Conservation (phyloP, 371 early-diverging fungal genomes). For the Basidiobolus meristosporus region DNA sequence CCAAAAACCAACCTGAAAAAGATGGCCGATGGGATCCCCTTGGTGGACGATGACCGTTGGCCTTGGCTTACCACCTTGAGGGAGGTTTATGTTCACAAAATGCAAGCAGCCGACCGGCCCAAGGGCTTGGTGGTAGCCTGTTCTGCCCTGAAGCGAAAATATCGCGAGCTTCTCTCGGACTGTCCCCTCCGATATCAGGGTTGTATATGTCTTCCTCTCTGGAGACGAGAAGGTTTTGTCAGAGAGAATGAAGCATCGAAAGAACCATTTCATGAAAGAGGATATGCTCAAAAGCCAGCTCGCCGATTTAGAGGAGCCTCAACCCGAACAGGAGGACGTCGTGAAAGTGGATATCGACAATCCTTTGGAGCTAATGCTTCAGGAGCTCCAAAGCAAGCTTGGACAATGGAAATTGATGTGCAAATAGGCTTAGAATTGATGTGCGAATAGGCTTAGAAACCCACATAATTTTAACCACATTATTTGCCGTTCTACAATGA, state of each 20-base stretch:
- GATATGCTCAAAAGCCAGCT: constrained; percentile 4
- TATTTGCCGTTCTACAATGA: too few relatives aligned
- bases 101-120: neutral
- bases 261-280: constrained; percentile 6
- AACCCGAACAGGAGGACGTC: constrained; percentile 1
- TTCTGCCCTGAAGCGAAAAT: constrained; percentile 5
- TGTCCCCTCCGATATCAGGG: neutral
- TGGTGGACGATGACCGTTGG: constrained; percentile 3
- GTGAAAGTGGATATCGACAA: neutral
- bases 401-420: too few relatives aligned
- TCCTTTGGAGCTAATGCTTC: too few relatives aligned
- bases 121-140: constrained; percentile 2
- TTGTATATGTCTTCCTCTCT: constrained; percentile 5
- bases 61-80: constrained; percentile 4
- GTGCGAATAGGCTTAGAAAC: too few relatives aligned
- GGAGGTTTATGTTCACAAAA: neutral
- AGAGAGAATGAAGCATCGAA: constrained; percentile 1
- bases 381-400: too few relatives aligned
- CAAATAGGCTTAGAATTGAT: too few relatives aligned
- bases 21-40: constrained; percentile 5
- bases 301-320: constrained; percentile 4
- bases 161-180: constrained; percentile 4
- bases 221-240: constrained; percentile 1
- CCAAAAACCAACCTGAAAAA: constrained; percentile 2
- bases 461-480: too few relatives aligned